These are phyloP conservation scores for Apiospora hydei DNA, from an alignment of 2,329 filamentous ascomycete species.

Conservation along the genomic window DNA sequence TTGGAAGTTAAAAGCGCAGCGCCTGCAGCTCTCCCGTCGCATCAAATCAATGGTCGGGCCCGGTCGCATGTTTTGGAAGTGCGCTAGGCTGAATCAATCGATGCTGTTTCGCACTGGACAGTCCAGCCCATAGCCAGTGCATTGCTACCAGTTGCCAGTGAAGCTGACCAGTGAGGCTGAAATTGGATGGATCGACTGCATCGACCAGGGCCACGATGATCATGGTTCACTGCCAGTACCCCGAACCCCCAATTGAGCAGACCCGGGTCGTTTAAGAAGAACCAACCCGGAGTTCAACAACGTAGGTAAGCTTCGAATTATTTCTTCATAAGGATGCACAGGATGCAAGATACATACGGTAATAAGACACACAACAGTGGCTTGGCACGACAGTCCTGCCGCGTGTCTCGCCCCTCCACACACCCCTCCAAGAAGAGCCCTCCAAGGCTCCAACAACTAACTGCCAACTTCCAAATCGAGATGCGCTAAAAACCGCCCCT, in stretches of 20 bases:
- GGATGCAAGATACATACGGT: background rate
- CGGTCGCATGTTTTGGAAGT: background rate
- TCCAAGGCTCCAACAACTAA: background rate
- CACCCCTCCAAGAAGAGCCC: background rate
- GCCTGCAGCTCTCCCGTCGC: background rate
- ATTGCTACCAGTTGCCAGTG: too few relatives aligned
- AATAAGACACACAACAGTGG: background rate
- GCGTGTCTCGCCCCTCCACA: background rate
- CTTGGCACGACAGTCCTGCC: slow-evolving; percentile 9
- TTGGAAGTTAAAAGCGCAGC: background rate
- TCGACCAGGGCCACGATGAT: background rate
- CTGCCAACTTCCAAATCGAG: background rate
- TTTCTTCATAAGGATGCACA: background rate
- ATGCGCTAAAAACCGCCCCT: background rate
- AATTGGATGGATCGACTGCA: background rate
- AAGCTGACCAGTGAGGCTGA: background rate
- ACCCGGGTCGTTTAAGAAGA: background rate
- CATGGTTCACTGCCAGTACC: background rate
- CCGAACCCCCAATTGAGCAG: too few relatives aligned
- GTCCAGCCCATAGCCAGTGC: background rate
- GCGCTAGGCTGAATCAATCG: background rate
- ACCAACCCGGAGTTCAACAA: background rate
- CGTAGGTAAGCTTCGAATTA: background rate
- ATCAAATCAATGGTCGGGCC: background rate
- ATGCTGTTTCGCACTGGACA: background rate